Percentiles rank a stretch among this genome's conserved stretches.
These are phyloP conservation scores for Xenoacremonium recifei DNA, from an alignment of 2,329 filamentous ascomycete genomes.

Conservation along the genomic window DNA sequence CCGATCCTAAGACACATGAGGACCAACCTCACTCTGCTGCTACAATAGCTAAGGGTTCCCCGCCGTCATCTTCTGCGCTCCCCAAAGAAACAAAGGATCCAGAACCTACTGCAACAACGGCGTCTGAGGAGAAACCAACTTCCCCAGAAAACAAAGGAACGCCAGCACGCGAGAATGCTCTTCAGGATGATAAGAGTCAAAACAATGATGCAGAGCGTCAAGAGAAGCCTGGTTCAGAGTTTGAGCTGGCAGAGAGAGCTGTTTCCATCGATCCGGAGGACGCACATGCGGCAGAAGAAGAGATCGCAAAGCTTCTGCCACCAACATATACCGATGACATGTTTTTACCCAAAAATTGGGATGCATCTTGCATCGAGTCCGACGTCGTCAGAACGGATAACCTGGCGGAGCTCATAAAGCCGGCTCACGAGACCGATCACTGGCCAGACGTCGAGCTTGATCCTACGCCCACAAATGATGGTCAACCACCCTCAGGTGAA, in stretches of 20 bases:
- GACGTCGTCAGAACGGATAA: slow-evolving; percentile 44
- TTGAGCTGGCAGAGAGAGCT: slow-evolving; percentile 36
- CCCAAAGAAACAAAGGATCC: too few species aligned
- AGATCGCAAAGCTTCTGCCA: slow-evolving; percentile 46
- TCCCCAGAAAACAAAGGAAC: too few species aligned
- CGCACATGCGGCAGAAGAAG: slow-evolving; percentile 37
- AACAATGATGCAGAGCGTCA: slow-evolving; percentile 36
- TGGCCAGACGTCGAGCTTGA: slow-evolving; percentile 43
- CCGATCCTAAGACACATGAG: slow-evolving; percentile 26
- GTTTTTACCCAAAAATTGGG: slow-evolving; percentile 44
- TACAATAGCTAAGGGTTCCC: too few species aligned
- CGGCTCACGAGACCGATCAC: slow-evolving; percentile 38
- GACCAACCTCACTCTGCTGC: too few species aligned
- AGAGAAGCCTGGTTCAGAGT: too few species aligned
- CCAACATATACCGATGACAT: slow-evolving; percentile 42
- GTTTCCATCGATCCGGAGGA: slow-evolving; percentile 37
- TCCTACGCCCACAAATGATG: slow-evolving; percentile 38
- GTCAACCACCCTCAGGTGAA: slow-evolving; percentile 20
- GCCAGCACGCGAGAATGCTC: too few species aligned
- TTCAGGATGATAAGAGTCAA: too few species aligned
- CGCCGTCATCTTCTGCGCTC: too few species aligned
- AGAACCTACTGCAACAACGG: too few species aligned
- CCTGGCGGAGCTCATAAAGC: slow-evolving; percentile 39
- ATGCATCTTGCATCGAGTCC: slow-evolving; percentile 43
- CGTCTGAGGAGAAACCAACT: too few species aligned